A percentile compares a stretch with the other conserved stretches of the same genome.
Conservation (phyloP, 2,329 filamentous ascomycete species). For the Ceratocystis eucalypticola region DNA sequence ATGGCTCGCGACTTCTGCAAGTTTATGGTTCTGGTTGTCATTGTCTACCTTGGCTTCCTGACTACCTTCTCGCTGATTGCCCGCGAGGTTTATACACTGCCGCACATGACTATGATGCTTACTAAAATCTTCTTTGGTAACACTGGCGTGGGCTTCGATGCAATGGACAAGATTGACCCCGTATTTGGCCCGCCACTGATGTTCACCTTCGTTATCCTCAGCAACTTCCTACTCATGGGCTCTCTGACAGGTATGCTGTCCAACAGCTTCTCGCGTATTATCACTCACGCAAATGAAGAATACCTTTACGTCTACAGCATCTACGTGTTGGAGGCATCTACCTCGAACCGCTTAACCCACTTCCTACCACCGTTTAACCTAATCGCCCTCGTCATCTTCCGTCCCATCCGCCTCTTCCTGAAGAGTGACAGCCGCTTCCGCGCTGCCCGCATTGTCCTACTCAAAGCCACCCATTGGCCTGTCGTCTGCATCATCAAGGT, state of each 20-base stretch:
- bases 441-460: constrained; percentile 44
- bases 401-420: constrained; percentile 57
- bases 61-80: constrained; percentile 73
- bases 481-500: constrained; percentile 54
- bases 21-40: constrained; percentile 65
- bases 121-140: constrained; percentile 73
- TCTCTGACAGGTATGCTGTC: constrained; percentile 66
- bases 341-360: constrained; percentile 54
- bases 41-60: constrained; percentile 76
- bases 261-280: constrained; percentile 57
- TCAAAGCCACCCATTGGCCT: constrained; percentile 51
- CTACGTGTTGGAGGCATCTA: constrained; percentile 52
- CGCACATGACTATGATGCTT: constrained; percentile 60
- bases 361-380: constrained; percentile 64
- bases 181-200: constrained; percentile 48
- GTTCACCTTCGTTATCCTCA: constrained; percentile 63
- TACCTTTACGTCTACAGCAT: constrained; percentile 64
- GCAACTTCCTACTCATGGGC: constrained; percentile 65
- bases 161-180: constrained; percentile 47
- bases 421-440: constrained; percentile 51
- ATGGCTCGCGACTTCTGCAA: constrained; percentile 91
- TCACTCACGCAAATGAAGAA: constrained; percentile 54
- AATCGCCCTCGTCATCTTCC: constrained; percentile 55
- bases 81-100: constrained; percentile 51
- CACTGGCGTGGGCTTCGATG: constrained; percentile 59